Base-by-base conservation (phyloP, 192 early-diverging fungal genomes). In the Fimicolochytrium jonesii region DNA sequence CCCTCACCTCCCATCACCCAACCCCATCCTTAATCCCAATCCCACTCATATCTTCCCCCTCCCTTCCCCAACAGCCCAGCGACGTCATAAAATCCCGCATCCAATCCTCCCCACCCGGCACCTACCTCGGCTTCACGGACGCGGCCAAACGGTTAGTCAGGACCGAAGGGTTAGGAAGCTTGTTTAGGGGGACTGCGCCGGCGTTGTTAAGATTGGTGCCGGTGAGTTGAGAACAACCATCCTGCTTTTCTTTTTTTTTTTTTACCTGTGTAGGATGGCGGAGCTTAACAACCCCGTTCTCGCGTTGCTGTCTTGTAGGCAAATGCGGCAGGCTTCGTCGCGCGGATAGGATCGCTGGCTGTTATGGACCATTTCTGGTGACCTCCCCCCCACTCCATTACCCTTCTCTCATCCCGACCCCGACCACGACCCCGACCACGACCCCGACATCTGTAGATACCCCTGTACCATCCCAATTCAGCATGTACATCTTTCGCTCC, bases 1-100 rank as follows among this genome's bases (percentile, higher is more conserved):
- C 22, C 10, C 9, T 22, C 20, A 23, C 26, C 20, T 50, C 22
- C 17, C 13, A 57, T 18, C n/a, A n/a, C n/a, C n/a, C n/a, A n/a
- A n/a, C n/a, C n/a, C n/a, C n/a, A n/a, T n/a, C n/a, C n/a, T n/a
- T n/a, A n/a, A n/a, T n/a, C n/a, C n/a, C n/a, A n/a, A n/a, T n/a
- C n/a, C n/a, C n/a, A 17, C 2, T n/a, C 50, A 34, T 41, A 39
- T 39, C 84, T 80, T 80, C 71, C n/a, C n/a, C n/a, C n/a, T n/a
- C n/a, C 60, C 29, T 37, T 41, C 43, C 26, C 9, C 15, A 15
- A 20, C 58, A 72, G 70, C 90, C 90, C 15, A 87, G 88, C 54
- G 91, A 93, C 78, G 88, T 90, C 10, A 76, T 93, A 71, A 93
- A 93, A 73, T 92, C 90, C n/a, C 84, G 89, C 32, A 79, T 91